Base-by-base conservation (phyloP, 75 land plant species). In the Pinus tabuliformis region DNA sequence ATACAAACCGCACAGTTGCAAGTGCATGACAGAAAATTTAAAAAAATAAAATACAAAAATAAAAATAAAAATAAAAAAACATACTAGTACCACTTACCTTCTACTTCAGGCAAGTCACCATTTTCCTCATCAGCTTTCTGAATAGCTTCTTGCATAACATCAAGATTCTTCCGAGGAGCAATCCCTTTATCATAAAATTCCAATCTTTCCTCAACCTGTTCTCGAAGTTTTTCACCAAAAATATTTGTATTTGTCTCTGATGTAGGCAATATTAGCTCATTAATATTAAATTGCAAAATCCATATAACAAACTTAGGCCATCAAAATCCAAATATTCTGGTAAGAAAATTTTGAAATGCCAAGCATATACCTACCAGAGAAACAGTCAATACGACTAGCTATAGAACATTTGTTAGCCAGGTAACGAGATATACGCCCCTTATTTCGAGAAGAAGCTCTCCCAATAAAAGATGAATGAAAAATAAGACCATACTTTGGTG, bases 131-230 rank as follows among this genome's bases (percentile, higher is more conserved):
- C 52, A 12, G 45, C 39, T 75, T 17, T 78, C 62, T 89, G 86
- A 73, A 93, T 86, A 24, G 98, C 97, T 62, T 86, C 86, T 84
- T 95, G 92, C 99, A 97, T 97, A 28, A 97, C 98, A 79, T 97
- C 98, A 42, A 92, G 70, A 78, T 97, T 97, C 83, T 92, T 97
- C 16, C 93, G 81, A 59, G 98, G 98, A 62, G 98, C 98, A 78
- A 97, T 86, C 8, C 98, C 99, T 79, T 97, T 95, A 78, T 97
- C 99, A 86, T 97, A 97, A 59, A 97, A 97, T 56, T 95, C 98
- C 36, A 97, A 87, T 56, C 99, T 85, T 78, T 97, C 99, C 64
- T 97, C 99, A 54, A 97, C 99, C 73, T 97, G 99, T 66, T 95
- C 95, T 70, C 90, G 82, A 30, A 97, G 91, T 77, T 92, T 94